Evolutionary conservation across 78 protist genomes (phyloP).

Genomic region (slime mould (Dictyostelium discoideum)): dicty_2.7 NC_007088.5:2191501-2192000

Average conservation of each 20-base stretch:
- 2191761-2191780: constrained; percentile 75
- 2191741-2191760: constrained; percentile 52
- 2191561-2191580: background rate
- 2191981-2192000: constrained; percentile 62
- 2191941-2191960: constrained; percentile 80
- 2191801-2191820: constrained; percentile 78
- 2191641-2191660: constrained; percentile 69
- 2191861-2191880: constrained; percentile 66
- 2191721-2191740: constrained; percentile 52
- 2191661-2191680: constrained; percentile 65
- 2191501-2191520: background rate
- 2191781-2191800: constrained; percentile 67
- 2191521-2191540: background rate
- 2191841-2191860: constrained; percentile 77
- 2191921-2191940: constrained; percentile 65
- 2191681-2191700: constrained; percentile 55
- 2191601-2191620: constrained; percentile 31
- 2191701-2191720: constrained; percentile 80
- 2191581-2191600: constrained; percentile 10
- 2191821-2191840: constrained; percentile 71
- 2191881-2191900: constrained; percentile 71
- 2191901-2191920: constrained; percentile 48
- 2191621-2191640: constrained; percentile 56
- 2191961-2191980: constrained; percentile 46
- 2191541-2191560: constrained; percentile 17